phyloP scores from a whole-genome alignment of 2,329 filamentous ascomycete species.

The Fusarium pseudoanthophilum region DNA sequence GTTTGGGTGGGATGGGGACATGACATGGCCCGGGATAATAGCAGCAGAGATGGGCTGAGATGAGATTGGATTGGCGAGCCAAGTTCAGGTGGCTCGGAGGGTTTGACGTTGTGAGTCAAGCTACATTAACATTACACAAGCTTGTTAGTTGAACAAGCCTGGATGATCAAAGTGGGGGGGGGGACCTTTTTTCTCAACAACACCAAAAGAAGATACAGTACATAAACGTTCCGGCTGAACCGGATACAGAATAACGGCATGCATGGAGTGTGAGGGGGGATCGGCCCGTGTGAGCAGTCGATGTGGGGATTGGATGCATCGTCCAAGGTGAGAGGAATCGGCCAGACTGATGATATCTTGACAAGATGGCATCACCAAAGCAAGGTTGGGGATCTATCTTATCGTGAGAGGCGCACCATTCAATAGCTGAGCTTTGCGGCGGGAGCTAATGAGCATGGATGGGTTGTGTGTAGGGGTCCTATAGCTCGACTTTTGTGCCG shows the following conservation, averaged over 20 bases:
- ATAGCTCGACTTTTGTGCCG: not conserved
- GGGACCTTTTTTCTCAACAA: conserved; percentile 14
- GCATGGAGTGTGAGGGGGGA: conserved; percentile 15
- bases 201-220: not conserved
- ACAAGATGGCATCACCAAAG: conserved; percentile 41
- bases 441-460: conserved; percentile 19
- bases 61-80: conserved; percentile 42
- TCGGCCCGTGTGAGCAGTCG: conserved; percentile 40
- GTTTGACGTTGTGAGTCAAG: conserved; percentile 4
- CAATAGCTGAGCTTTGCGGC: conserved; percentile 11
- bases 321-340: not conserved
- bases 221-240: conserved; percentile 26
- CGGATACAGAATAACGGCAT: conserved; percentile 24
- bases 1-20: conserved; percentile 28
- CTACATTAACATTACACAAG: conserved; percentile 26
- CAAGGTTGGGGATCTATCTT: conserved; percentile 35
- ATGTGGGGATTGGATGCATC: conserved; percentile 15
- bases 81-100: not conserved
- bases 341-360: conserved; percentile 26
- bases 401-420: conserved; percentile 33
- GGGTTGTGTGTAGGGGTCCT: conserved; percentile 11
- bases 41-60: conserved; percentile 34
- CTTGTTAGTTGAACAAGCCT: conserved; percentile 21
- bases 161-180: conserved; percentile 30
- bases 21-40: conserved; percentile 7